Base-by-base conservation (phyloP, 2,329 filamentous ascomycete genomes). In the Chrysoporthe deuterocubensis region DNA sequence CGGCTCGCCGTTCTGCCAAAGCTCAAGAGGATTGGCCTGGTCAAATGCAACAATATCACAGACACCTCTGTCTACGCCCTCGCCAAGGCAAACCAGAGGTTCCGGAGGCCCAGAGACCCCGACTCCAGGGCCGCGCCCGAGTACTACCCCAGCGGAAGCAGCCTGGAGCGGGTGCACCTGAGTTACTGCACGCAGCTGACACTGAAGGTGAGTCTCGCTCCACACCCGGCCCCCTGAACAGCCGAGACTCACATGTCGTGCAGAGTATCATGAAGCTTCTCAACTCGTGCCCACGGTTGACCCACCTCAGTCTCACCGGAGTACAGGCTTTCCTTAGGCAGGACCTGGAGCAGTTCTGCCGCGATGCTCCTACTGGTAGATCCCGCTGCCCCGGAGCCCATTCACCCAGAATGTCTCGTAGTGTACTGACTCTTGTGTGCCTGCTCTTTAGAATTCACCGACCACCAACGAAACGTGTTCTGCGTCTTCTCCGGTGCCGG, bases 401-500 rank as follows among this genome's bases (percentile, higher is more conserved):
- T 16, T 9, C 4, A 14, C 37, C 16, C 21, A 13, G 8, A 8
- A 40, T 1, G 11, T 14, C 3, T n/a, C 18, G 16, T 43, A 7
- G 37, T 14, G 34, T 48, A 50, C 68, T 67, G 44, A 67, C 65
- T 21, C 32, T 42, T 9, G 16, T 48, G 21, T 34, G 21, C 14
- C 18, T 62, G 13, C n/a, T 34, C 21, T 44, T 8, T 66, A 89
- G 96, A 98, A 79, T 99, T 99, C 77, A 98, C 94, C 21, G 92
- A 95, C 59, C 94, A 97, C 76, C 96, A 99, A 78, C 89, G 96
- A 71, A 91, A 95, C 64, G 93, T 98, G 8, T 99, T 99, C 77
- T 99, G 96, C 76, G 96, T 99, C 65, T 99, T 99, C 78, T 97
- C 94, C 1, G 95, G 96, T 6, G 86, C 88, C 37, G 94, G 94